Conservation (phyloP, 2,329 filamentous ascomycete species). For the Elsinoe batatas region DNA sequence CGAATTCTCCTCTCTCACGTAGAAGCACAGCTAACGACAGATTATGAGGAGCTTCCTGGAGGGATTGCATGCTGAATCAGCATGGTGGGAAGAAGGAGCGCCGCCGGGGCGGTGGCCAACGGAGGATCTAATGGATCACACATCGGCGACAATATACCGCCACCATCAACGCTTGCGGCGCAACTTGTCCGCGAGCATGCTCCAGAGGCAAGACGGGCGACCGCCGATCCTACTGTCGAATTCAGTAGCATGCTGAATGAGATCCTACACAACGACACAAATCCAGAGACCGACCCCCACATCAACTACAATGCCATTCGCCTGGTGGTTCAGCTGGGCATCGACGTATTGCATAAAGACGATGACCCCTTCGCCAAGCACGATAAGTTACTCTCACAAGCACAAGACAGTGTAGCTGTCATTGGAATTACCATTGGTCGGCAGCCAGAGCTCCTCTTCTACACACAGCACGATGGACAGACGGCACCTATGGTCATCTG, state of each 20-base stretch:
- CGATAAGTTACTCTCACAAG: conserved; percentile 48
- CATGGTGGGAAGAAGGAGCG: conserved; percentile 16
- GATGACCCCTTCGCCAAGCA: conserved; percentile 58
- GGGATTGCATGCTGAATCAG: neutral
- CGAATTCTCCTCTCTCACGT: too few species aligned
- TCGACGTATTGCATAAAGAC: conserved; percentile 54
- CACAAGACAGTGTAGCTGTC: conserved; percentile 65
- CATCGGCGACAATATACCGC: conserved; percentile 26
- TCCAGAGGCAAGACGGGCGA: conserved; percentile 31
- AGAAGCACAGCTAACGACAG: neutral
- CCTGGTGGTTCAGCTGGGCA: conserved; percentile 68
- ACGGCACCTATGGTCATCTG: conserved; percentile 43
- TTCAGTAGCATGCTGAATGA: conserved; percentile 66
- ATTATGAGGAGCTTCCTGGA: neutral
- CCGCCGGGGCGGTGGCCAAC: conserved; percentile 22
- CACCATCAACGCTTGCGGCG: conserved; percentile 74
- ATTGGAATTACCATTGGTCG: conserved; percentile 65
- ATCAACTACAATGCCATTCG: conserved; percentile 81
- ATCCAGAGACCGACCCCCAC: conserved; percentile 54
- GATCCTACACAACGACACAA: conserved; percentile 40
- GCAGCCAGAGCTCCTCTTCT: conserved; percentile 58
- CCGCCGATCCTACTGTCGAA: conserved; percentile 39
- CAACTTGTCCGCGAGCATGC: conserved; percentile 74
- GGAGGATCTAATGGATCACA: conserved; percentile 13
- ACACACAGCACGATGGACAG: conserved; percentile 18